These are phyloP conservation scores for Westerdykella sp. DNA, from an alignment of 2,329 filamentous ascomycete genomes.

Conservation along the genomic window DNA sequence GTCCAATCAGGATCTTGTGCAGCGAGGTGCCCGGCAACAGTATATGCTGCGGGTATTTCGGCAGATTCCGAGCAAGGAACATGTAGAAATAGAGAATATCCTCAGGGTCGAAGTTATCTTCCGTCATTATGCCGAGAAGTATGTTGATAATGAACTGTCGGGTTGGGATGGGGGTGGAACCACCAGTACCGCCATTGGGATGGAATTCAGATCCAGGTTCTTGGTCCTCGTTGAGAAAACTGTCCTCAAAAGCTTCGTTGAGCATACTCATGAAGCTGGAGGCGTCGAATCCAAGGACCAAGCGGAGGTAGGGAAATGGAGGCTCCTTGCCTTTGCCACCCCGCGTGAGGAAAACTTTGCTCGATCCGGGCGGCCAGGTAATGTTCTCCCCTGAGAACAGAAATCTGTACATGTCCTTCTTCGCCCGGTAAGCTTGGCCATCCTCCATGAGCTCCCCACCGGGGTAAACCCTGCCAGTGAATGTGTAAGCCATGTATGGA, in stretches of 20 bases:
- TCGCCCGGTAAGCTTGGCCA: conserved; percentile 66
- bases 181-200: conserved; percentile 45
- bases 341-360: conserved; percentile 56
- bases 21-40: conserved; percentile 81
- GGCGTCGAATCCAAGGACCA: conserved; percentile 81
- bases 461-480: conserved; percentile 89
- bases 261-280: conserved; percentile 89
- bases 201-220: conserved; percentile 54
- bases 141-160: conserved; percentile 91
- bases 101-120: conserved; percentile 64
- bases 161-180: conserved; percentile 51
- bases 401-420: conserved; percentile 86
- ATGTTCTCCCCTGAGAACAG: conserved; percentile 80
- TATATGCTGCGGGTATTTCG: conserved; percentile 95
- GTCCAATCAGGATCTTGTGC: conserved; percentile 69
- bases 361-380: conserved; percentile 64
- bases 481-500: conserved; percentile 83
- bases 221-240: conserved; percentile 77
- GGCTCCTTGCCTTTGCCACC: conserved; percentile 54
- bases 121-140: conserved; percentile 81
- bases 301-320: conserved; percentile 76
- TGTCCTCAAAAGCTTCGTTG: conserved; percentile 95
- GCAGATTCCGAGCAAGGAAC: conserved; percentile 92
- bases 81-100: conserved; percentile 96
- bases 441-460: conserved; percentile 71